phyloP scores from a whole-genome alignment of 225 moss, liverwort and hornwort genomes.

The Polytrichum commune region DNA sequence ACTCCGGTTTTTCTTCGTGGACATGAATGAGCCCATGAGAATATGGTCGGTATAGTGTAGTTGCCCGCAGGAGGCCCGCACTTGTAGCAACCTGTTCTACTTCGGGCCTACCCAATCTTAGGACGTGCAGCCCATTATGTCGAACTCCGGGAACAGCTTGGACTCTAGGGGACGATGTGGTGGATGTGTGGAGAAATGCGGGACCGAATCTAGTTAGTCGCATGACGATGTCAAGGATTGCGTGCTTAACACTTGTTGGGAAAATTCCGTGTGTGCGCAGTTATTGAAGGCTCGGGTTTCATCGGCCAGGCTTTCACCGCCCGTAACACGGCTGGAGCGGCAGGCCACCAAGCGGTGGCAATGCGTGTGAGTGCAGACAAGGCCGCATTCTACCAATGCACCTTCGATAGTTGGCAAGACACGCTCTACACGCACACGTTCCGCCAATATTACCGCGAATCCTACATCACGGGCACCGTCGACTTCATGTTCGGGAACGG shows the following conservation, averaged over 20 bases:
- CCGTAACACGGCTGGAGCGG: slow-evolving; percentile 43
- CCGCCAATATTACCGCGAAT: slow-evolving; percentile 52
- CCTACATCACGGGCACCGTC: slow-evolving; percentile 39
- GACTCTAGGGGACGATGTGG: too few species aligned
- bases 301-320: slow-evolving; percentile 49
- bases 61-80: too few species aligned
- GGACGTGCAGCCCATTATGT: background rate
- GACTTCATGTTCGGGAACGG: slow-evolving; percentile 62
- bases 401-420: slow-evolving; percentile 49
- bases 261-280: slow-evolving; percentile 14
- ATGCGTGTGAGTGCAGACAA: slow-evolving; percentile 61
- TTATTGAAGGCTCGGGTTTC: slow-evolving; percentile 54
- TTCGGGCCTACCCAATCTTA: too few species aligned
- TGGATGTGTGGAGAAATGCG: too few species aligned
- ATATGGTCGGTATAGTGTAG: too few species aligned
- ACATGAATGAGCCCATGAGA: too few species aligned
- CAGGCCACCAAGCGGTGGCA: slow-evolving; percentile 54
- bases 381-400: slow-evolving; percentile 41
- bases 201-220: too few species aligned
- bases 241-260: background rate
- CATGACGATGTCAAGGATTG: background rate
- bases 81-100: too few species aligned
- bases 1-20: too few species aligned
- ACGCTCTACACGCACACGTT: slow-evolving; percentile 58
- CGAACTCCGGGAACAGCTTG: background rate